A percentile compares a stretch with the other conserved stretches of the same genome.
Evolutionary conservation across 1,139 yeast genomes (phyloP).

Genomic region (Suhomyces kunorum): DNA sequence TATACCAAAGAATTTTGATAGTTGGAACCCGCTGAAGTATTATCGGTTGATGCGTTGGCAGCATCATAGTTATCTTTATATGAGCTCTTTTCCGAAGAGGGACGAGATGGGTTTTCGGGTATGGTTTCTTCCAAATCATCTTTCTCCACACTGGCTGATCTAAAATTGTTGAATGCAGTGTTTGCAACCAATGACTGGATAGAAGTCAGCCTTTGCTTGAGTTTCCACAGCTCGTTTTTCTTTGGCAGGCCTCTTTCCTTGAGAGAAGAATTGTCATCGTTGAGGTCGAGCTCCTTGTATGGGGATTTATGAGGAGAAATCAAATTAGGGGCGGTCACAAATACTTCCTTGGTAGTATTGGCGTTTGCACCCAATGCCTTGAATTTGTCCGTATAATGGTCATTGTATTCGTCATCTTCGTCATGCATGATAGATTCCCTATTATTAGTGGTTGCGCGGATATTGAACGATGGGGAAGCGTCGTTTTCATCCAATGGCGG

Average conservation of each 20-base stretch:
- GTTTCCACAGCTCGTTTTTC: slow-evolving; percentile 11
- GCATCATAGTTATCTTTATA: slow-evolving; percentile 10
- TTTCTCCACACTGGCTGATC: slow-evolving; percentile 20
- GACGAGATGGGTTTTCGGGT: slow-evolving; percentile 13
- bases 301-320: slow-evolving; percentile 7
- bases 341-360: slow-evolving; percentile 34
- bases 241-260: slow-evolving; percentile 25
- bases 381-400: slow-evolving; percentile 20
- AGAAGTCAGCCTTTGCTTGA: slow-evolving; percentile 11
- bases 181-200: slow-evolving; percentile 39
- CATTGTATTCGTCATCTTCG: slow-evolving; percentile 21
- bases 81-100: slow-evolving; percentile 23
- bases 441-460: slow-evolving; percentile 12
- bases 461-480: slow-evolving; percentile 23
- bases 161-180: slow-evolving; percentile 46
- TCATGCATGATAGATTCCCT: slow-evolving; percentile 24
- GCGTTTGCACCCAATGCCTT: slow-evolving; percentile 25
- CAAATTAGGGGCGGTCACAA: slow-evolving; percentile 44
- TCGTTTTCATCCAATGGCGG: slow-evolving; percentile 7
- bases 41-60: slow-evolving; percentile 28
- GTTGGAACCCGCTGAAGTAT: slow-evolving; percentile 24
- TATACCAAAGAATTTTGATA: slow-evolving; percentile 6
- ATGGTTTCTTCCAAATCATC: slow-evolving; percentile 8
- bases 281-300: slow-evolving; percentile 1
- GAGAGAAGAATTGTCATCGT: slow-evolving; percentile 12